Percentiles rank a stretch among this genome's conserved stretches.
These are phyloP conservation scores for Litsea cubeba DNA, from an alignment of 164 flowering plant genomes.

Conservation along the genomic window DNA sequence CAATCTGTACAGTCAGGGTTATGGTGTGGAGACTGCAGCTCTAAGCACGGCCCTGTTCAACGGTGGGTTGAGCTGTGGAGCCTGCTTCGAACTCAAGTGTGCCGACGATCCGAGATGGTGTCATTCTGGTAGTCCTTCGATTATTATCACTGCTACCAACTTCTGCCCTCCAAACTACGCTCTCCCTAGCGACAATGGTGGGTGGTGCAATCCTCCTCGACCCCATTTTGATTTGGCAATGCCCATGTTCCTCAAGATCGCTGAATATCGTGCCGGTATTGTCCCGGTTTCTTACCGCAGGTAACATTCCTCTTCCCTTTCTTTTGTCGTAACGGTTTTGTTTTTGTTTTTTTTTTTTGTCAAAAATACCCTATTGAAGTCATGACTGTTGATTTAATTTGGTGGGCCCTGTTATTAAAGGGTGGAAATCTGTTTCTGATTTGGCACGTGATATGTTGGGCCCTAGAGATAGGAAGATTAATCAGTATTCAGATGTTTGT, in stretches of 20 bases:
- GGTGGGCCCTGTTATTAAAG: too few relatives aligned
- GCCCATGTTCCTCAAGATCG: slow-evolving; percentile 56
- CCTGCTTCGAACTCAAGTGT: slow-evolving; percentile 52
- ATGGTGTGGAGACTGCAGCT: slow-evolving; percentile 53
- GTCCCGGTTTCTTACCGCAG: slow-evolving; percentile 54
- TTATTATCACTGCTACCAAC: slow-evolving; percentile 50
- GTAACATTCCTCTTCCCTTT: slow-evolving; percentile 10
- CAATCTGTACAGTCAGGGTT: slow-evolving; percentile 53
- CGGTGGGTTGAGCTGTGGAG: slow-evolving; percentile 47
- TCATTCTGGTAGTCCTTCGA: slow-evolving; percentile 46
- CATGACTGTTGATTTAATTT: too few relatives aligned
- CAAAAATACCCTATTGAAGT: too few relatives aligned
- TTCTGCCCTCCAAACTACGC: slow-evolving; percentile 63
- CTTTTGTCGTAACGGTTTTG: too few relatives aligned
- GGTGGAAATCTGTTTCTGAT: too few relatives aligned
- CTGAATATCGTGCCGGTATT: slow-evolving; percentile 53
- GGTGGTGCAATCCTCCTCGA: slow-evolving; percentile 67
- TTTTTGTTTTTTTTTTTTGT: too few relatives aligned
- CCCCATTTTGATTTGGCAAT: slow-evolving; percentile 55
- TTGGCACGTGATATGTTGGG: too few relatives aligned
- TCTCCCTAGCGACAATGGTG: slow-evolving; percentile 45
- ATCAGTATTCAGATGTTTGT: too few relatives aligned
- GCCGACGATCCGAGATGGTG: slow-evolving; percentile 44
- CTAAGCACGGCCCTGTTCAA: slow-evolving; percentile 57
- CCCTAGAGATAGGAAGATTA: too few relatives aligned